Evolutionary conservation across 1,139 yeast genomes (phyloP).

Genomic region (Geotrichum carabidarum): DNA sequence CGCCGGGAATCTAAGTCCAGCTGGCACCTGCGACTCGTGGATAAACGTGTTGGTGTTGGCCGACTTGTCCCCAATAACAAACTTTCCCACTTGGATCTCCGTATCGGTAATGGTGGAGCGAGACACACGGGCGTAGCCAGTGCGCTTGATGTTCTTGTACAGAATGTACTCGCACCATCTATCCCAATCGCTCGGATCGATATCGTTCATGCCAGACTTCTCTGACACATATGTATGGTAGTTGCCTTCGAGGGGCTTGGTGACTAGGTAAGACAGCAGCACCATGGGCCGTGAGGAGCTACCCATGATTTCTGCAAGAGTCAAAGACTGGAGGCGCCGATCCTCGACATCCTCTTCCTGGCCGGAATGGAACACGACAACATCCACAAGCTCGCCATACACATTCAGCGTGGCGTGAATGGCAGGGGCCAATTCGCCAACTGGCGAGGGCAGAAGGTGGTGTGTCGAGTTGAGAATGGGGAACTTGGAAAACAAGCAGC

Average conservation of each 20-base stretch:
- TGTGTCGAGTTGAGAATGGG: slow-evolving; percentile 88
- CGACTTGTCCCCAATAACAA: slow-evolving; percentile 52
- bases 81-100: slow-evolving; percentile 91
- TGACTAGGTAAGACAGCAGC: slow-evolving; percentile 81
- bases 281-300: slow-evolving; percentile 70
- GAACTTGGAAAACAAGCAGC: slow-evolving; percentile 84
- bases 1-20: slow-evolving; percentile 71
- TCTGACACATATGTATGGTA: slow-evolving; percentile 87
- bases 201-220: slow-evolving; percentile 80
- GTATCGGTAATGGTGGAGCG: slow-evolving; percentile 95
- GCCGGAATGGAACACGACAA: slow-evolving; percentile 95
- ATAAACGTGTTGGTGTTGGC: slow-evolving; percentile 52
- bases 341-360: slow-evolving; percentile 97
- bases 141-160: slow-evolving; percentile 78
- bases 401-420: slow-evolving; percentile 92
- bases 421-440: slow-evolving; percentile 97
- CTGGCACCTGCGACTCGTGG: slow-evolving; percentile 53
- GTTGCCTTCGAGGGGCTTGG: slow-evolving; percentile 80
- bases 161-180: slow-evolving; percentile 97
- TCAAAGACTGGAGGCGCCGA: slow-evolving; percentile 77
- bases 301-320: slow-evolving; percentile 75
- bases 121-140: slow-evolving; percentile 90
- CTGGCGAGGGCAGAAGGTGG: slow-evolving; percentile 90
- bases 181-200: slow-evolving; percentile 91
- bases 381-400: slow-evolving; percentile 78